Evolutionary conservation across 768 basidiomycete genomes (phyloP), one percentile per base, ranked within the genome.

Genomic region (Lyophyllum shimeji): DNA sequence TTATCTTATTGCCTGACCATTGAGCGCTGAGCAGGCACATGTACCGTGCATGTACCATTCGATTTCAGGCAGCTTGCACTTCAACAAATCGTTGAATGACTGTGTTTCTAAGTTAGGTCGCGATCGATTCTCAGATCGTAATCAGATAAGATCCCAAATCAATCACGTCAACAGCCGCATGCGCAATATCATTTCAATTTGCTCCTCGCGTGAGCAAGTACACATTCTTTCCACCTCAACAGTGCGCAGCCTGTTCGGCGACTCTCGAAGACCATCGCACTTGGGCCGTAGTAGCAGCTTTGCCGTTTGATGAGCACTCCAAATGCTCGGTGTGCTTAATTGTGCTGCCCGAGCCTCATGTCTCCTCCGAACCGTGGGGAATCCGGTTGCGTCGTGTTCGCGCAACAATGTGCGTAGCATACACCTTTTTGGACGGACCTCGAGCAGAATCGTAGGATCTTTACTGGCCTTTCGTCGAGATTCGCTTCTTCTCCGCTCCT

Each of bases 281-380:
- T 49, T 24, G 24, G 39, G n/a, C 24, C 21, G 23, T 23, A 40
- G 31, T 20, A 53, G 17, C 44, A 46, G 46, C 56, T 42, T 39
- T 44, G 56, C 51, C 49, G 51, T 34, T 13, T 33, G 7, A 43
- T 53, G 34, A 25, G 20, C 50, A 9, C 40, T 25, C 47, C 33
- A 40, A 50, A 58, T 58, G 57, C 47, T 58, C 18, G 46, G 27
- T 29, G 25, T 58, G 13, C 21, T 42, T 18, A 44, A 17, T 24
- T 1, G 44, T 39, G 48, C 39, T 18, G 31, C 43, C 49, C 52
- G 57, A 44, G 46, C 57, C 24, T n/a, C 57, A 27, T 49, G 43
- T 12, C 25, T 53, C 34, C 12, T 48, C n/a, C 46, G 34, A 31
- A 3, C 3, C 21, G 21, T 37, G 40, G 23, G 39, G 39, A 25